Evolutionary conservation across 192 early-diverging fungal species (phyloP), one percentile per base, ranked within the genome.

Genomic region (Coemansia sp.): DNA sequence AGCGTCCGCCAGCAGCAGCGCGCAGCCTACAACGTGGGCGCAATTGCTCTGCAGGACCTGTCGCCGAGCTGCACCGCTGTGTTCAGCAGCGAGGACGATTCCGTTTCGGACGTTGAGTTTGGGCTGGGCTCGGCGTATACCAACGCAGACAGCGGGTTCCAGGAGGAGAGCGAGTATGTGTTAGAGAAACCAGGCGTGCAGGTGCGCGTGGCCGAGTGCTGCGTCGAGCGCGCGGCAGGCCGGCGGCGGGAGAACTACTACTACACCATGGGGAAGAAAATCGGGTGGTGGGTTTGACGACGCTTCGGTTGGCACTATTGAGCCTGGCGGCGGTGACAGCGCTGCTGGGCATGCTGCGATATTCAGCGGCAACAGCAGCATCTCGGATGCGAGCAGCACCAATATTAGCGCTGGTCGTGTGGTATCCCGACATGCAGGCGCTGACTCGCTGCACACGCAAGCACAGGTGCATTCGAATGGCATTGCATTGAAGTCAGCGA

Each of bases 261-360:
- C 60, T 76, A 49, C 63, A 71, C 66, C 60, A 62, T 69, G 80
- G 80, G 80, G 23, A 81, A 77, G 71, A 73, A 81, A 69, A 23
- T 56, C 31, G 80, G 80, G 80, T 81, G 80, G 80, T 81, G 67
- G 64, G 67, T 81, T 81, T 81, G 80, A 81, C 73, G 63, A 7
- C 58, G n/a, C 77, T 56, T 73, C 56, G 50, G 30, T 1, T 18
- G 24, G 22, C 23, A 25, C n/a, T 11, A 46, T 16, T 6, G 77
- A 65, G 61, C 69, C 62, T 24, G 69, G 58, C 59, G 64, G 67
- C 43, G 60, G 73, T 68, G 73, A 44, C 35, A 62, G 66, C 42
- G 62, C 51, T 23, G 56, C 46, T 2, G 42, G 43, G 49, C 54
- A 22, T 16, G 38, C 29, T 19, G 9, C 38, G 12, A 16, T 40